A percentile compares a stretch with the other conserved stretches of the same genome.
phyloP scores from a whole-genome alignment of 805 yeast species.

The Suhomyces sp. region DNA sequence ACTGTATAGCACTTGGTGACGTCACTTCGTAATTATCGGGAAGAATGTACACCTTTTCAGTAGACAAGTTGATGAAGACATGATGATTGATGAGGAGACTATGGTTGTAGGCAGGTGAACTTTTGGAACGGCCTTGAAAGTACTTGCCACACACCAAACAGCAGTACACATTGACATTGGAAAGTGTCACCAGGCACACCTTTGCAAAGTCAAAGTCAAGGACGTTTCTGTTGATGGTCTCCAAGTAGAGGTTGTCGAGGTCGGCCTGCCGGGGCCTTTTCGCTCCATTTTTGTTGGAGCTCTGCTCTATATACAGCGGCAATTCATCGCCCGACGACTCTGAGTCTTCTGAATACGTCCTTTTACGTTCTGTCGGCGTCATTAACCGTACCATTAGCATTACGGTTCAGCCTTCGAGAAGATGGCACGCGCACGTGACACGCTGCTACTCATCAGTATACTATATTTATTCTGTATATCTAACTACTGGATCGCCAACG shows the following conservation, averaged over 20 bases:
- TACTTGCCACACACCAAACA: conserved; percentile 75
- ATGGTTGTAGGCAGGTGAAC: conserved; percentile 69
- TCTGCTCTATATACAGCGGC: not conserved
- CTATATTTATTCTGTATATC: too few species aligned
- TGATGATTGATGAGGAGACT: conserved; percentile 62
- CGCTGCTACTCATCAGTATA: not conserved
- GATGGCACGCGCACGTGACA: not conserved
- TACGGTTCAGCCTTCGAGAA: not conserved
- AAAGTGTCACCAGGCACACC: conserved; percentile 60
- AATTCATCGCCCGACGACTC: conserved; percentile 1
- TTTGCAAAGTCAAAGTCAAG: conserved; percentile 72
- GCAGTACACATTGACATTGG: conserved; percentile 62
- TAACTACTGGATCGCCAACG: conserved; percentile 74
- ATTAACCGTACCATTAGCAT: not conserved
- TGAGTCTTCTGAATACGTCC: not conserved
- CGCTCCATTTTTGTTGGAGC: not conserved
- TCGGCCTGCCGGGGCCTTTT: not conserved
- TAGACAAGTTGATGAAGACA: conserved; percentile 55
- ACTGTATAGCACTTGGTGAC: conserved; percentile 18
- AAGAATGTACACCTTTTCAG: conserved; percentile 49
- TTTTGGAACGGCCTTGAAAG: conserved; percentile 60
- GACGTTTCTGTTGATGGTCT: conserved; percentile 41
- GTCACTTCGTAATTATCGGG: conserved; percentile 55
- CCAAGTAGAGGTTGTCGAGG: conserved; percentile 24
- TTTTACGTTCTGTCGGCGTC: not conserved